Conservation (phyloP, 2,329 filamentous ascomycete species). For the Hymenoscyphus scutula region DNA sequence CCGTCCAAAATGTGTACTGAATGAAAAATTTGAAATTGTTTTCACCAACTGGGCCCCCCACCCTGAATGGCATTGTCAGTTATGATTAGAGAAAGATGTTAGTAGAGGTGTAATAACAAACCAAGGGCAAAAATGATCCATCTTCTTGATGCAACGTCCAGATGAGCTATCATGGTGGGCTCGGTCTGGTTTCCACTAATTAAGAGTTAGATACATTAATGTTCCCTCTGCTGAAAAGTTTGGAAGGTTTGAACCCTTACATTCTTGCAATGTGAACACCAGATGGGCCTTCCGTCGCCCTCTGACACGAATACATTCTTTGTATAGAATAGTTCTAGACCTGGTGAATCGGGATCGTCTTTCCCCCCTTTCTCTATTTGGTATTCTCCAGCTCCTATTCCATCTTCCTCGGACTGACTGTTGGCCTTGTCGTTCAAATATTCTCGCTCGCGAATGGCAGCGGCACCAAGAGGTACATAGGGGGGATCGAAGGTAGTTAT, state of each 20-base stretch:
- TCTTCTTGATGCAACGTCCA: conserved; percentile 86
- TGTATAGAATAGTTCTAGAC: conserved; percentile 74
- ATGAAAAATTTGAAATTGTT: conserved; percentile 89
- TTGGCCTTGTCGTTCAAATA: conserved; percentile 28
- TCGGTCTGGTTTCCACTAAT: conserved; percentile 74
- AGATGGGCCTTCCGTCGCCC: conserved; percentile 76
- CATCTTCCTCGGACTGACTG: conserved; percentile 17
- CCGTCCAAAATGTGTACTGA: conserved; percentile 77
- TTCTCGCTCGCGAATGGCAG: conserved; percentile 24
- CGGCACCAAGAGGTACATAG: conserved; percentile 63
- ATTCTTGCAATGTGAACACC: conserved; percentile 79
- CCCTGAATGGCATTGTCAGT: conserved; percentile 47
- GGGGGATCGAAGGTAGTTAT: conserved; percentile 70
- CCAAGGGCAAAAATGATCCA: conserved; percentile 96
- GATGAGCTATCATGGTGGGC: conserved; percentile 81
- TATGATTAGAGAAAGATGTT: conserved; percentile 9
- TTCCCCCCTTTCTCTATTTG: conserved; percentile 13
- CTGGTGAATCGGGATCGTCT: conserved; percentile 56
- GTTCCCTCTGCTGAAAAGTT: background rate
- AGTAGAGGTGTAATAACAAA: conserved; percentile 29
- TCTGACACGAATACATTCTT: conserved; percentile 85
- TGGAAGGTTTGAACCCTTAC: conserved; percentile 47
- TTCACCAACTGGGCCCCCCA: conserved; percentile 89
- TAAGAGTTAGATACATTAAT: background rate
- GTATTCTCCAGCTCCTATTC: conserved; percentile 28